Percentiles rank a stretch among this genome's conserved stretches.
phyloP scores from a whole-genome alignment of 2,329 filamentous ascomycete genomes.

The Cercospora sojina region DNA sequence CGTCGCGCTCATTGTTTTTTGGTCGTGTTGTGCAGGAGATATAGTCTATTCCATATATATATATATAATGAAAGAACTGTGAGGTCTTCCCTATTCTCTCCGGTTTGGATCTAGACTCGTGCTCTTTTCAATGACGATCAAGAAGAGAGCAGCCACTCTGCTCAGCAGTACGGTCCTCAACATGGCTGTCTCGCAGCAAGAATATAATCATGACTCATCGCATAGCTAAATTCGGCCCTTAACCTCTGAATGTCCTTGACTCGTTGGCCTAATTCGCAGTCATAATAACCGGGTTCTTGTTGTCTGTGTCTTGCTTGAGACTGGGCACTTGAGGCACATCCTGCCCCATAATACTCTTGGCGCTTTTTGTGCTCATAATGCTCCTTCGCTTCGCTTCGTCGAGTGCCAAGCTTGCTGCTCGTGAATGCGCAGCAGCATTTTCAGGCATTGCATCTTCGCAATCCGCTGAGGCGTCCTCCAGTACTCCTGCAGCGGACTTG shows the following conservation, averaged over 20 bases:
- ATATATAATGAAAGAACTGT: not conserved
- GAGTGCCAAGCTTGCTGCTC: slow-evolving; percentile 15
- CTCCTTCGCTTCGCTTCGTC: slow-evolving; percentile 2
- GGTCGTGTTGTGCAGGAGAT: no score
- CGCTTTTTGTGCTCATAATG: not conserved
- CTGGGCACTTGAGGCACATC: not conserved
- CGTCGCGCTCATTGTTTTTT: no score
- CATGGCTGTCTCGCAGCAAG: not conserved
- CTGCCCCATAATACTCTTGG: not conserved
- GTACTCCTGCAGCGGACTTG: slow-evolving; percentile 36
- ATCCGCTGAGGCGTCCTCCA: slow-evolving; percentile 26
- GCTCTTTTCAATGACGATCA: not conserved
- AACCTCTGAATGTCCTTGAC: not conserved
- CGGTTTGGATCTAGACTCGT: not conserved
- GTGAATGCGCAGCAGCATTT: slow-evolving; percentile 14
- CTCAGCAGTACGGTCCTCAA: not conserved
- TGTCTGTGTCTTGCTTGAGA: not conserved
- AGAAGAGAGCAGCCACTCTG: not conserved
- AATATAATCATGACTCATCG: not conserved
- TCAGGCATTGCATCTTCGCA: slow-evolving; percentile 12
- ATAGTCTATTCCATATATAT: not conserved
- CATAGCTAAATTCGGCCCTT: not conserved
- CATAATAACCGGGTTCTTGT: not conserved
- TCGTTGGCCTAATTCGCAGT: not conserved
- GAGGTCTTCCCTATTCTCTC: not conserved